Base-by-base conservation (phyloP, 2,329 filamentous ascomycete species). In the Aspergillus fumigatiaffinis region DNA sequence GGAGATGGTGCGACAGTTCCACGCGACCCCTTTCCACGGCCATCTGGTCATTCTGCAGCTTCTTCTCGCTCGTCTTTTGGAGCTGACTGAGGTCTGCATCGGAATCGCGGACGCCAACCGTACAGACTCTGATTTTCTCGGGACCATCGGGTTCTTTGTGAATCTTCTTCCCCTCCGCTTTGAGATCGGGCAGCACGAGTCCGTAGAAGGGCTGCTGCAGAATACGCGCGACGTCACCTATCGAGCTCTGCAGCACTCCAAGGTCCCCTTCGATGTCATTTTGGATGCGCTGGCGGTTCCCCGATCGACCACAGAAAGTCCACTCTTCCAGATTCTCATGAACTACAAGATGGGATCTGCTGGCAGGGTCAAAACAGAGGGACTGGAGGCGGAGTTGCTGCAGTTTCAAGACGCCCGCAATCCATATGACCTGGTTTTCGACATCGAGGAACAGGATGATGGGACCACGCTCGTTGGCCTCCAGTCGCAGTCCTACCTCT, bases 301-400 rank as follows among this genome's bases (percentile, higher is more conserved):
- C 0, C 68, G 80, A 1, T 77, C 78, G 0, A 55, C 73, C 0
- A 58, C 68, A 0, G 61, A 77, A 51, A 76, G 60, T 35, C 82
- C 82, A 0, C 38, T 84, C 0, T 84, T 83, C 69, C 82, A 85
- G 62, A 73, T 68, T 0, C 74, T 78, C 21, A 60, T 82, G 44
- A 75, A 83, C 64, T 83, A 82, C 72, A 72, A 49, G 70, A 68
- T 29, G 64, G 63, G 23, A 60, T 62, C 7, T 60, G 56, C 25
- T 6, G 50, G 14, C 56, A 28, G 28, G 28, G 28, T 63, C 1
- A 47, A 65, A 7, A 62, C 60, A 2, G 52, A 58, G 4, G 41
- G 60, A 7, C 53, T 62, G 17, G 52, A 61, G 1, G 28, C 28
- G 28, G 28, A 28, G 28, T 9, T 28, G 28, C 28, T 28, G 28